A percentile compares a stretch with the other conserved stretches of the same genome.
Conservation (phyloP, 306 rosid genomes). For the Cajanus cajan region DNA sequence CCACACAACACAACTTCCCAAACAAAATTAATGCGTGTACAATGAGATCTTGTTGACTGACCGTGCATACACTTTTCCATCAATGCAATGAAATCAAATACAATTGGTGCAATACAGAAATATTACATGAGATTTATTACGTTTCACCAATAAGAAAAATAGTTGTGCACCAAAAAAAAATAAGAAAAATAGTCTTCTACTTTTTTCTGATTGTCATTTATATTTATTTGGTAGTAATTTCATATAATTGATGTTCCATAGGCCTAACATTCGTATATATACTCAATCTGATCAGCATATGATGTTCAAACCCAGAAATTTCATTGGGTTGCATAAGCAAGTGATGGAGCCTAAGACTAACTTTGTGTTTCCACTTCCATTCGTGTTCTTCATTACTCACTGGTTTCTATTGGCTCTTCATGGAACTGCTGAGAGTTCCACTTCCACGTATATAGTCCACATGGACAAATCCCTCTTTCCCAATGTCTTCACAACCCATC, state of each 20-base stretch:
- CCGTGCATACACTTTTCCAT: too few species aligned
- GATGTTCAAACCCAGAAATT: neutral
- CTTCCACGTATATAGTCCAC: constrained; percentile 39
- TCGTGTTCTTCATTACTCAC: neutral
- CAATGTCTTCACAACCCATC: constrained; percentile 16
- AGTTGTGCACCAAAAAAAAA: neutral
- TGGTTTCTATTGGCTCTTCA: constrained; percentile 14
- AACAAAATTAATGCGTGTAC: neutral
- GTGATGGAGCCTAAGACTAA: constrained; percentile 9
- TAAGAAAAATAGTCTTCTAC: too few species aligned
- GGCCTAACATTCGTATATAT: neutral
- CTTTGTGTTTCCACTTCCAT: neutral
- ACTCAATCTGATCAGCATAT: neutral
- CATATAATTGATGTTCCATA: neutral
- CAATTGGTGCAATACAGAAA: neutral
- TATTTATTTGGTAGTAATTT: too few species aligned
- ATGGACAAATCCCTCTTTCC: constrained; percentile 35
- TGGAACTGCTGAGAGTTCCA: constrained; percentile 19
- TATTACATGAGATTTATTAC: neutral
- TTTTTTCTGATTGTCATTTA: too few species aligned
- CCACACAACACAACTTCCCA: neutral
- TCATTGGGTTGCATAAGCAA: neutral
- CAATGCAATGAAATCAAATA: too few species aligned
- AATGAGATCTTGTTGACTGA: neutral
- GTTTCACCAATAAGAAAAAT: neutral